phyloP scores from a whole-genome alignment of 2,329 filamentous ascomycete genomes.

The Diaporthe caulivora region DNA sequence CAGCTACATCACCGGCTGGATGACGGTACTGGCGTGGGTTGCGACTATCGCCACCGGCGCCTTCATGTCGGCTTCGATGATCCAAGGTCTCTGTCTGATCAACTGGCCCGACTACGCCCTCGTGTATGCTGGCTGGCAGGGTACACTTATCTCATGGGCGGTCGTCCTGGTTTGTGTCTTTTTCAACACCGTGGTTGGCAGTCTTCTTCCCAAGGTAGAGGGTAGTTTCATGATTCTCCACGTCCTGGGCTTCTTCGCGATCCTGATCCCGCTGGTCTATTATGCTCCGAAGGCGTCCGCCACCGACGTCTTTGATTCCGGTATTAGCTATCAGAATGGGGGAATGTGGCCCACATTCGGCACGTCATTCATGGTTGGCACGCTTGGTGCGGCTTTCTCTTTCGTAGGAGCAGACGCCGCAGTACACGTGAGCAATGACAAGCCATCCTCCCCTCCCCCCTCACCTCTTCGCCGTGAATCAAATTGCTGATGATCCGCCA shows the following conservation, averaged over 20 bases:
- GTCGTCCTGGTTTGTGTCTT: conserved; percentile 39
- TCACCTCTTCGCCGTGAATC: background rate
- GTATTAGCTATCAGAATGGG: conserved; percentile 54
- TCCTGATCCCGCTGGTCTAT: conserved; percentile 55
- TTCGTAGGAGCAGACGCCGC: conserved; percentile 55
- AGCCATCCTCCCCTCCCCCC: background rate
- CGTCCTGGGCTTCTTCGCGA: conserved; percentile 55
- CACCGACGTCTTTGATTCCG: conserved; percentile 54
- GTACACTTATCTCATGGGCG: conserved; percentile 44
- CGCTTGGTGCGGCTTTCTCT: conserved; percentile 51
- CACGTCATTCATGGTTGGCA: conserved; percentile 59
- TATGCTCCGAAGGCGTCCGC: conserved; percentile 48
- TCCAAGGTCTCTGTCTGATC: conserved; percentile 43
- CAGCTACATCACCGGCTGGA: conserved; percentile 45
- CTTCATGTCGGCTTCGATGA: conserved; percentile 40
- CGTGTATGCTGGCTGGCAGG: conserved; percentile 41
- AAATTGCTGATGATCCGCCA: conserved; percentile 36
- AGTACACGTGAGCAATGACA: conserved; percentile 35
- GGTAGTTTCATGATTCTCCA: conserved; percentile 45
- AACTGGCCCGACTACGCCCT: conserved; percentile 39
- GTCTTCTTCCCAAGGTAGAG: conserved; percentile 43
- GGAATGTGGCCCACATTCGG: conserved; percentile 58
- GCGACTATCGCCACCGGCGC: conserved; percentile 40
- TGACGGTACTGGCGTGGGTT: conserved; percentile 44
- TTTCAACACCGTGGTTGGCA: conserved; percentile 43